These are phyloP conservation scores for Phytomonas sp. DNA, from an alignment of 208 protist species.

Conservation along the genomic window DNA sequence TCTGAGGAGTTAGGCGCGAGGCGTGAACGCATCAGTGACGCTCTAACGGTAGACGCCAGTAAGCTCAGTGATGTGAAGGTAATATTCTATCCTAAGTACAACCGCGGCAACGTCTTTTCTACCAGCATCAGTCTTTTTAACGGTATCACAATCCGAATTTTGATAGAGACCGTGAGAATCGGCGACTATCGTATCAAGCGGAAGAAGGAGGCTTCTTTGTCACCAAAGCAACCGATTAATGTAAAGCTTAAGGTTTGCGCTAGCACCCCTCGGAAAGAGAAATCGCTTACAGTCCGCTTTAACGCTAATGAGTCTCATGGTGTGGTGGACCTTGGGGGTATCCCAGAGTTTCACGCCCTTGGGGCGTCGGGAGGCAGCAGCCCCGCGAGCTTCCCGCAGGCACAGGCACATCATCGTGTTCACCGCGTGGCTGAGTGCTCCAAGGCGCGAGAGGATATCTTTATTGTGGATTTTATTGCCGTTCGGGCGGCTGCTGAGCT, in stretches of 20 bases:
- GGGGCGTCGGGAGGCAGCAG: not conserved
- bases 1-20: not conserved
- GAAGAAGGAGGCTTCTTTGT: not conserved
- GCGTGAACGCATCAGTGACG: not conserved
- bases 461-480: not conserved
- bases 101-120: not conserved
- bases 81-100: not conserved
- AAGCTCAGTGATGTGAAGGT: not conserved
- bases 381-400: not conserved
- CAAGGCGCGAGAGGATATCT: not conserved
- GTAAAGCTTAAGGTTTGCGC: not conserved
- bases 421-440: not conserved
- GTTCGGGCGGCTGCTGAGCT: not conserved
- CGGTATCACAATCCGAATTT: not conserved
- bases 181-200: not conserved
- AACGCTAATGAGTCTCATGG: constrained; percentile 2
- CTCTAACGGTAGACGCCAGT: not conserved
- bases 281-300: not conserved
- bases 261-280: not conserved
- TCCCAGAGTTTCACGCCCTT: constrained; percentile 4
- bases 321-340: not conserved
- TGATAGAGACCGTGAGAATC: not conserved
- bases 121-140: not conserved
- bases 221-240: not conserved
- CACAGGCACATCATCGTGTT: not conserved